phyloP scores from a whole-genome alignment of 306 rosid species.

The Cucumis sativus region Cucumber_9930_V3 NC_026655.2:4278001-4278500 shows the following conservation, averaged over 20 bases:
- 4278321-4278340: not conserved
- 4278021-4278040: not conserved
- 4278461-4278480: constrained; percentile 72
- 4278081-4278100: constrained; percentile 92
- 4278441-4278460: constrained; percentile 96
- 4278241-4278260: constrained; percentile 96
- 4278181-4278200: not conserved
- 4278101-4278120: constrained; percentile 93
- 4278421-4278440: constrained; percentile 99
- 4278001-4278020: constrained; percentile 2
- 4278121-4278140: constrained; percentile 99
- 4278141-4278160: constrained; percentile 49
- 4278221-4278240: constrained; percentile 1
- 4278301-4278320: constrained; percentile 68
- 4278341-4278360: too few relatives aligned
- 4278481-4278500: constrained; percentile 35
- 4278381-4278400: not conserved
- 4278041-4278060: not conserved
- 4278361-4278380: too few relatives aligned
- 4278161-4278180: not conserved
- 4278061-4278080: constrained; percentile 35
- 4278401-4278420: constrained; percentile 98
- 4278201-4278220: not conserved
- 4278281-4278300: constrained; percentile 87
- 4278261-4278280: constrained; percentile 74